phyloP scores from a whole-genome alignment of 2,329 filamentous ascomycete genomes.

The Macrophomina phaseolina region DNA sequence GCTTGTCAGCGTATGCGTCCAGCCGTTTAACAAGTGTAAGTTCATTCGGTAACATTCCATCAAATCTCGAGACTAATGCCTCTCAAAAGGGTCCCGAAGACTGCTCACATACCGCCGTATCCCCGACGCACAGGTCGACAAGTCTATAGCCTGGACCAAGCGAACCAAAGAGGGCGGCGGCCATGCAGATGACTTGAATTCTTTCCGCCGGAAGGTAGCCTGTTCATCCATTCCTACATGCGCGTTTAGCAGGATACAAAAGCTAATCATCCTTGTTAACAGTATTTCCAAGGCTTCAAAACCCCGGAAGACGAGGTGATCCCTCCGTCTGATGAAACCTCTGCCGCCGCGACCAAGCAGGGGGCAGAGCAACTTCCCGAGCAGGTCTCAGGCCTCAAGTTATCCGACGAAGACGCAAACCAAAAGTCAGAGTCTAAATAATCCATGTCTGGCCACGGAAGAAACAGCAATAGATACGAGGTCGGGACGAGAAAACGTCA shows the following conservation, averaged over 20 bases:
- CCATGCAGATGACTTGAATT: constrained; percentile 70
- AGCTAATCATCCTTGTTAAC: neutral
- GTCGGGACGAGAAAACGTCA: too few species aligned
- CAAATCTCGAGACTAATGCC: constrained; percentile 40
- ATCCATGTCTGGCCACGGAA: neutral
- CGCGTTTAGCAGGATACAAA: neutral
- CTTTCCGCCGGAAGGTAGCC: constrained; percentile 63
- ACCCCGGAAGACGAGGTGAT: constrained; percentile 28
- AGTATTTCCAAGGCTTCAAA: constrained; percentile 49
- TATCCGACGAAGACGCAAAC: neutral
- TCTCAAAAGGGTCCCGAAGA: constrained; percentile 73
- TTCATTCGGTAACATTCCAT: constrained; percentile 48
- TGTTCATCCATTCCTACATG: neutral
- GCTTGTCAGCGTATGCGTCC: constrained; percentile 77
- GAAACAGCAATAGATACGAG: neutral
- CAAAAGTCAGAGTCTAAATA: neutral
- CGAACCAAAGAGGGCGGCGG: constrained; percentile 49
- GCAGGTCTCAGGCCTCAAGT: neutral
- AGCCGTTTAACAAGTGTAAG: constrained; percentile 80
- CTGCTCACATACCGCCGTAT: constrained; percentile 84
- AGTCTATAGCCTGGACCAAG: constrained; percentile 31
- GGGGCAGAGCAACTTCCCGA: neutral
- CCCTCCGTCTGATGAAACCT: neutral
- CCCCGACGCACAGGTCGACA: constrained; percentile 45
- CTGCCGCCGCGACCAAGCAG: neutral